Conservation (phyloP, 495 filamentous ascomycete genomes). For the Trichoderma erinaceum region DNA sequence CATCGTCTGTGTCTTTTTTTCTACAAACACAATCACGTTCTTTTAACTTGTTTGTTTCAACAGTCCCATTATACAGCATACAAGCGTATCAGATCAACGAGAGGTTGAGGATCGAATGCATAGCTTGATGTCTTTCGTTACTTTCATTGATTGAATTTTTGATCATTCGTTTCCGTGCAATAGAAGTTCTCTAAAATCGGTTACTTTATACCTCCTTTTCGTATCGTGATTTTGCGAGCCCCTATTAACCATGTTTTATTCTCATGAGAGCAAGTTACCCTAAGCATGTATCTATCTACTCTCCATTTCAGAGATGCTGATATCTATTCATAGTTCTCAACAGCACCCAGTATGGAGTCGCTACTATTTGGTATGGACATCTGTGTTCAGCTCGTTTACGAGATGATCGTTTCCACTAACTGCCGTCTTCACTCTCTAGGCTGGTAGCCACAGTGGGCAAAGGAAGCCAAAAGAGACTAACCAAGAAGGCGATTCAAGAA, state of each 20-base stretch:
- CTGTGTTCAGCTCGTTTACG: not conserved
- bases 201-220: not conserved
- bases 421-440: slow-evolving; percentile 44
- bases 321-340: slow-evolving; percentile 61
- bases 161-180: not conserved
- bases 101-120: too few relatives aligned
- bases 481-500: slow-evolving; percentile 79
- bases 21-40: not conserved
- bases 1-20: not conserved
- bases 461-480: slow-evolving; percentile 59
- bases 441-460: slow-evolving; percentile 83
- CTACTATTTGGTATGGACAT: slow-evolving; percentile 77
- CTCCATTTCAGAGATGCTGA: slow-evolving; percentile 22
- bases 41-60: not conserved
- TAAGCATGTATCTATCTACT: slow-evolving; percentile 11
- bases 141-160: not conserved
- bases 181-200: not conserved
- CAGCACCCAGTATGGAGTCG: slow-evolving; percentile 80
- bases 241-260: slow-evolving; percentile 70
- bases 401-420: not conserved
- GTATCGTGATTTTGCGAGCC: not conserved
- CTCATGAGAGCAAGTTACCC: slow-evolving; percentile 66
- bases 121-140: not conserved
- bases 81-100: not conserved
- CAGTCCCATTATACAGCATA: not conserved